Conservation (phyloP, 169 alveolate genomes). For the Eimeria acervulina region DNA sequence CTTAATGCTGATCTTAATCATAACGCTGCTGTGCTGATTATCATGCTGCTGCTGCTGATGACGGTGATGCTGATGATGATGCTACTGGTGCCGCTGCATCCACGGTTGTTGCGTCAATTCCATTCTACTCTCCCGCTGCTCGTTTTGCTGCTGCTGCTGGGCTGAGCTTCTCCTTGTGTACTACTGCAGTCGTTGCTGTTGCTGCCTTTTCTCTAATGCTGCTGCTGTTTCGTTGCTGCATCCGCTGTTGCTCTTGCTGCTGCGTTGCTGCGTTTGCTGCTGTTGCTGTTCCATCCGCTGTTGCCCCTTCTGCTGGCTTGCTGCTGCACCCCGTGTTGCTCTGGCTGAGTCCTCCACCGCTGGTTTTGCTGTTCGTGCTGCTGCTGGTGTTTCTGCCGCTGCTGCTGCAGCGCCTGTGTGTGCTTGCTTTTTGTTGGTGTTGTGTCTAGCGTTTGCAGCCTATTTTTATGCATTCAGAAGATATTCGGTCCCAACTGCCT, state of each 20-base stretch:
- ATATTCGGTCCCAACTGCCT: conserved; percentile 97
- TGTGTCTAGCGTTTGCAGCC: conserved; percentile 93
- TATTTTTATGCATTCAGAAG: conserved; percentile 97
- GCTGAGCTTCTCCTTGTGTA: not conserved
- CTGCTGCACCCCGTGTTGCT: too few species aligned
- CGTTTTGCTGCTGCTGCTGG: not conserved
- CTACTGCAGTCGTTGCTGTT: not conserved
- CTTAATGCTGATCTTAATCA: not conserved
- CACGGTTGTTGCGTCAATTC: not conserved
- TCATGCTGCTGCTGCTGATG: not conserved
- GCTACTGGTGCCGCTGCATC: not conserved
- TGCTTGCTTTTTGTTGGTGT: not conserved
- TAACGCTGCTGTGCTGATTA: too few species aligned
- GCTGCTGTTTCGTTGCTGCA: not conserved
- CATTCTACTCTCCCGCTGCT: not conserved
- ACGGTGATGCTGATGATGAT: not conserved
- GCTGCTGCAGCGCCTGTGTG: not conserved
- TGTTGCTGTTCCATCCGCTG: not conserved
- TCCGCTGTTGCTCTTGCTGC: not conserved
- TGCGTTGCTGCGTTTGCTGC: not conserved
- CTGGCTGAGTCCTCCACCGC: too few species aligned
- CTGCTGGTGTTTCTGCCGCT: not conserved
- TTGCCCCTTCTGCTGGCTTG: not conserved
- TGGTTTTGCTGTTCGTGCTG: not conserved
- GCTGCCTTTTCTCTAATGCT: not conserved